phyloP scores from a whole-genome alignment of 371 early-diverging fungal genomes.

The Mucor circinelloides region DNA sequence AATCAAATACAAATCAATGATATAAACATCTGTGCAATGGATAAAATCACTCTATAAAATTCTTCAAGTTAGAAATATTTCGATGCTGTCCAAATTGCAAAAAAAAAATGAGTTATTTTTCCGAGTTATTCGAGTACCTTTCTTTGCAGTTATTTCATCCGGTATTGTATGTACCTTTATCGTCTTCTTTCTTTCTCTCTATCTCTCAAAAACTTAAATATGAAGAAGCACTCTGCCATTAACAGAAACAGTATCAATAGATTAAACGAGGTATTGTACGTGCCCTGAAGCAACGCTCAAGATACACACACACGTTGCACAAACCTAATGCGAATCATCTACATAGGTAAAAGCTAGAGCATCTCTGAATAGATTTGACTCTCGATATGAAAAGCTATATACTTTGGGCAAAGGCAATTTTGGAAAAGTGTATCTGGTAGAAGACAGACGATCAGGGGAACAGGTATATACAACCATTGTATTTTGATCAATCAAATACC shows the following conservation, averaged over 20 bases:
- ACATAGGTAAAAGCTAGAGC: not conserved
- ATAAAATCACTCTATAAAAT: not conserved
- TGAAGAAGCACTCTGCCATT: not conserved
- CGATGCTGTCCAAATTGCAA: constrained; percentile 23
- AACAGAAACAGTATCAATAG: constrained; percentile 4
- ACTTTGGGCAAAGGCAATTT: constrained; percentile 84
- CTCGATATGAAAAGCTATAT: constrained; percentile 42
- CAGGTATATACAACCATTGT: constrained; percentile 54
- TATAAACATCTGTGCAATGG: not conserved
- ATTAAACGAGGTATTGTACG: constrained; percentile 27
- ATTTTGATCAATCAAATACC: constrained; percentile 30
- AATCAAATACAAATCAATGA: not conserved
- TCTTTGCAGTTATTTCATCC: not conserved
- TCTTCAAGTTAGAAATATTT: constrained; percentile 8
- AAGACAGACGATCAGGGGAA: constrained; percentile 52
- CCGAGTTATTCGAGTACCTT: constrained; percentile 15
- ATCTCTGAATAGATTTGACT: constrained; percentile 8
- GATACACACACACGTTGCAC: not conserved
- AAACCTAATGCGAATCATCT: not conserved
- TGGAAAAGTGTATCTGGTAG: constrained; percentile 81
- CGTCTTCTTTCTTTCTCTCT: constrained; percentile 5
- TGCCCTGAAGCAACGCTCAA: not conserved
- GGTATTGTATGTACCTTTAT: not conserved
- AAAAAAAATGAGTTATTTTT: constrained; percentile 11
- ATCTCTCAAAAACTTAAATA: not conserved